A percentile compares a stretch with the other conserved stretches of the same genome.
These are phyloP conservation scores for Yamadazyma scolyti DNA, from an alignment of 805 yeast species.

Conservation along the genomic window DNA sequence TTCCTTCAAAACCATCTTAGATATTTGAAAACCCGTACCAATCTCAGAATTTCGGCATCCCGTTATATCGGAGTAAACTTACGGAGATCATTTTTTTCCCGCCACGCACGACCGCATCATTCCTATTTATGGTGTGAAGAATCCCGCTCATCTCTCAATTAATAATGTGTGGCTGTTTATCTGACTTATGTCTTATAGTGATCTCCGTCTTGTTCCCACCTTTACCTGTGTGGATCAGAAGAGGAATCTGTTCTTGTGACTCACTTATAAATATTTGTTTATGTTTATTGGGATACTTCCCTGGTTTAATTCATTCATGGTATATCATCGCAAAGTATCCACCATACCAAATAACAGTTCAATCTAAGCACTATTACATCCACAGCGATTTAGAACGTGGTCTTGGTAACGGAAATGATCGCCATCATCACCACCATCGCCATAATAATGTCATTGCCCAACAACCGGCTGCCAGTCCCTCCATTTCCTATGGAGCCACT, in stretches of 20 bases:
- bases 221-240: conserved; percentile 62
- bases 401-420: conserved; percentile 13
- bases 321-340: conserved; percentile 47
- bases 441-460: conserved; percentile 8
- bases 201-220: conserved; percentile 71
- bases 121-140: too few relatives aligned
- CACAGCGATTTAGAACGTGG: conserved; percentile 30
- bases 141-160: background rate
- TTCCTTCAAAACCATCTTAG: too few relatives aligned
- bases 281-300: conserved; percentile 46
- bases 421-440: conserved; percentile 22
- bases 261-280: conserved; percentile 40
- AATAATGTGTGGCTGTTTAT: conserved; percentile 26
- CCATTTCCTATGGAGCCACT: conserved; percentile 25
- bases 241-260: conserved; percentile 59
- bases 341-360: conserved; percentile 25
- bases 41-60: too few relatives aligned
- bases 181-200: conserved; percentile 57
- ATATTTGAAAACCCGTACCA: too few relatives aligned
- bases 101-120: too few relatives aligned
- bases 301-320: conserved; percentile 50
- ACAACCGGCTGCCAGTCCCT: conserved; percentile 11
- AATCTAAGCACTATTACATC: conserved; percentile 30
- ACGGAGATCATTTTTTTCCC: too few relatives aligned
- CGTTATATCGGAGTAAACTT: too few relatives aligned